phyloP scores from a whole-genome alignment of 148 eudicot species.

The Fagopyrum homotropicum region DNA sequence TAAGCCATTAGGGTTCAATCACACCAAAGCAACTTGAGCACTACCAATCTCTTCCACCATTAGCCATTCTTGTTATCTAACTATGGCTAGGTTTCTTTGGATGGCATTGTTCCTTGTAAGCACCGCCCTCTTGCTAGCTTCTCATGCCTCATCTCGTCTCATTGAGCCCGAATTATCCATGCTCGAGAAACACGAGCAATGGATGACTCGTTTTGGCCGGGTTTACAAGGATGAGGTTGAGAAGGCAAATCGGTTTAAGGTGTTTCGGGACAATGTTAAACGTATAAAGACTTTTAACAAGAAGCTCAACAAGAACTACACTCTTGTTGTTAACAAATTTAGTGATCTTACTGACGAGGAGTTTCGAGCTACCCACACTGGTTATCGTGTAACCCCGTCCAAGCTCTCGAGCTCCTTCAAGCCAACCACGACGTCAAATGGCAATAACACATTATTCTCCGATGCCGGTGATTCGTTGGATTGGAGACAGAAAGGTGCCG shows the following conservation, averaged over 20 bases:
- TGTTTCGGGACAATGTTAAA: conserved; percentile 42
- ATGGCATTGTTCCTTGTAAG: neutral
- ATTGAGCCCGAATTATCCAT: conserved; percentile 21
- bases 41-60: neutral
- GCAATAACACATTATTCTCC: neutral
- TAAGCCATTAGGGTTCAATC: neutral
- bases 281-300: conserved; percentile 39
- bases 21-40: neutral
- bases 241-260: conserved; percentile 33
- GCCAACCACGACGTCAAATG: neutral
- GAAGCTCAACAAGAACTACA: conserved; percentile 24
- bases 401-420: neutral
- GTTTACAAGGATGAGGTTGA: conserved; percentile 36
- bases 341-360: conserved; percentile 58
- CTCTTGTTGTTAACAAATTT: conserved; percentile 40
- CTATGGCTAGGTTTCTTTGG: neutral
- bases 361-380: conserved; percentile 36
- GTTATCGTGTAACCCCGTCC: conserved; percentile 20
- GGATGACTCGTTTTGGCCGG: conserved; percentile 51
- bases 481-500: neutral
- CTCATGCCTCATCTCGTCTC: conserved; percentile 18
- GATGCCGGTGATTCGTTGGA: neutral
- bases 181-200: conserved; percentile 42
- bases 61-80: neutral
- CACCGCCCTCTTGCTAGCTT: neutral